These are phyloP conservation scores for Globisporangium parvum DNA, from an alignment of 352 stramenopile genomes.

Conservation along the genomic window DNA sequence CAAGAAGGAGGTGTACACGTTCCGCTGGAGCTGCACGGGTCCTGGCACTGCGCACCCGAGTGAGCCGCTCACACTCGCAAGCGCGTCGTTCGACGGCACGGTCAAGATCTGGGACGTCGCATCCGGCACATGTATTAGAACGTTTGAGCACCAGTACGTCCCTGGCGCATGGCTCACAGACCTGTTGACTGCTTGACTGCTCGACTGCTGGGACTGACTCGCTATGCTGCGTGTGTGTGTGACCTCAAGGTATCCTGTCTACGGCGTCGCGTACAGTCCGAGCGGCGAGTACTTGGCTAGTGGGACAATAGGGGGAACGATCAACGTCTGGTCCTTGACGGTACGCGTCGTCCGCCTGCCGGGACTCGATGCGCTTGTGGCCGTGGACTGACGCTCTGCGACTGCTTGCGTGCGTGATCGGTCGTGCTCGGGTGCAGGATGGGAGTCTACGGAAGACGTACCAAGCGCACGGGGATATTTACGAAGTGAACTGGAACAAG, in stretches of 20 bases:
- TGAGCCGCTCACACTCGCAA: slow-evolving; percentile 83
- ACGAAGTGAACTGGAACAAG: slow-evolving; percentile 98
- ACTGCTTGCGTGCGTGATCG: background rate
- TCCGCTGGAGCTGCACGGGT: slow-evolving; percentile 88
- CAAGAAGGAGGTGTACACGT: slow-evolving; percentile 92
- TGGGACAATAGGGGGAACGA: slow-evolving; percentile 93
- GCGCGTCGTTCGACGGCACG: slow-evolving; percentile 94
- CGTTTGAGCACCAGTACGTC: slow-evolving; percentile 91
- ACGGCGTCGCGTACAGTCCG: slow-evolving; percentile 84
- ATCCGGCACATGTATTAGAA: slow-evolving; percentile 87
- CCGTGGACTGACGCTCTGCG: background rate
- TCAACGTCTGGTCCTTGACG: slow-evolving; percentile 97
- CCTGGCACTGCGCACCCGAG: slow-evolving; percentile 55
- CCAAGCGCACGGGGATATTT: slow-evolving; percentile 94
- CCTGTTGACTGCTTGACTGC: background rate
- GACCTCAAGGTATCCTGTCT: slow-evolving; percentile 76
- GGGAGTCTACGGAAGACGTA: slow-evolving; percentile 81
- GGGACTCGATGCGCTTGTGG: background rate
- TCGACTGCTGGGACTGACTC: slow-evolving; percentile 2
- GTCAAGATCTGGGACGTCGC: slow-evolving; percentile 93
- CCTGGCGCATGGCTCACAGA: slow-evolving; percentile 37
- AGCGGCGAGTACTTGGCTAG: slow-evolving; percentile 93
- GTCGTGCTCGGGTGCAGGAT: no score
- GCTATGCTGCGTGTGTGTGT: slow-evolving; percentile 14
- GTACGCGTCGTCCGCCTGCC: slow-evolving; percentile 44